Base-by-base conservation (phyloP, 2,329 filamentous ascomycete species). In the Monosporascus cannonballus region DNA sequence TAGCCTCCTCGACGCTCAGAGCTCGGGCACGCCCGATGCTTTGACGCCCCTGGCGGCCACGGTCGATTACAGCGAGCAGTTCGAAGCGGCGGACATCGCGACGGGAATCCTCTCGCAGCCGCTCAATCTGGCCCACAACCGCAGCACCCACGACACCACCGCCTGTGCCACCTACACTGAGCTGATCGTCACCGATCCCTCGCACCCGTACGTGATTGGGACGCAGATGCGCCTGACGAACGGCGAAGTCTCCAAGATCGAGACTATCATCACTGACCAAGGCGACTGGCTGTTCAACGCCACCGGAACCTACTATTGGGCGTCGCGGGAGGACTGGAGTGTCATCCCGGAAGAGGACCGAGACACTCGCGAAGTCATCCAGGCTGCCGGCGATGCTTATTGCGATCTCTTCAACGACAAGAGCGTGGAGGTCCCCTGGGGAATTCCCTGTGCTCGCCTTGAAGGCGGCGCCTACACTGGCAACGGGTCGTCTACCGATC, bases 281-380 rank as follows among this genome's bases (percentile, higher is more conserved):
- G 69, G 68, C 38, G 67, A 70, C 60, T 72, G 69, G 69, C 62
- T 70, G n/a, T 72, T 72, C 60, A 69, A 71, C 51, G 67, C 69
- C 9, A 61, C 68, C 3, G 61, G 61, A 22, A 71, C 68, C 17
- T 61, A 66, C 47, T 66, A 66, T 54, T 70, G 67, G 60, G 65
- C 67, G 4, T 57, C 61, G 6, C 61, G 58, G n/a, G 69, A 71
- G 61, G 52, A 56, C n/a, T 72, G 69, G 69, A 58, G 57, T 36
- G 60, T 61, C 25, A 68, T 71, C 51, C 59, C 66, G 7, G 64
- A 64, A 39, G 63, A 53, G 42, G 56, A 67, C 50, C 63, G 67
- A 4, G 67, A 70, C 51, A 57, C 60, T 8, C 64, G 69, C 41
- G 66, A 58, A 14, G 64, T 61, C 2, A 68, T 72, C 51, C 63